Evolutionary conservation across 768 basidiomycete species (phyloP), one percentile per base, ranked within the genome.

Genomic region (Kwoniella newhampshirensis): DNA sequence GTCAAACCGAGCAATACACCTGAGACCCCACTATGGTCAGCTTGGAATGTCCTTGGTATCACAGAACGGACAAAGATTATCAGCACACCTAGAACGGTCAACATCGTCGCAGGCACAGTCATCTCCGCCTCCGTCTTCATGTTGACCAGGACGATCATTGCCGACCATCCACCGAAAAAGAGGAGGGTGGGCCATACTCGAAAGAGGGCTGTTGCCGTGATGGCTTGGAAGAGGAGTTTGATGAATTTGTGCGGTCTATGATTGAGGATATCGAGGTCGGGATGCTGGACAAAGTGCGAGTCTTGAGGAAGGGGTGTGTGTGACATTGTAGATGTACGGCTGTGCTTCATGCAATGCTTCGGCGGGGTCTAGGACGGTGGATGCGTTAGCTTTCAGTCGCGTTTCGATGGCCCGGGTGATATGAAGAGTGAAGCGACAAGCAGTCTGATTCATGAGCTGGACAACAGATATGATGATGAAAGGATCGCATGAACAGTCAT

Each of bases 1-100:
- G 68, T 71, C 57, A 75, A 51, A 70, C 70, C 73, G 18, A 75
- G 64, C 23, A 75, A 35, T 17, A 71, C 70, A 70, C 72, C 71
- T 57, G 39, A 8, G 13, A 23, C 9, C 17, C 17, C 40, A 7
- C 17, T 6, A 41, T 41, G 20, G 40, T 21, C 40, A 41, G 40
- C n/a, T 17, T n/a, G 44, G 17, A 7, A 20, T 11, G 44, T 6
- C 9, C 25, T 45, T 21, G 44, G 17, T 43, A 43, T 43, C 47
- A 18, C 15, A 43, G 2, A 39, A 40, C 1, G 20, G 3, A 5
- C 5, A 4, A 2, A 18, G 32, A 32, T 1, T 9, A 1, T 13
- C 11, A 0, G 57, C 59, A 54, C 51, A 66, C 66, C 65, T 30
- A 70, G 46, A 17, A 66, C 73, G 3, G 73, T 75, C 23, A 75